Evolutionary conservation across 1,284 basidiomycete genomes (phyloP).

Genomic region (Leccinum pseudoinsigne): DNA sequence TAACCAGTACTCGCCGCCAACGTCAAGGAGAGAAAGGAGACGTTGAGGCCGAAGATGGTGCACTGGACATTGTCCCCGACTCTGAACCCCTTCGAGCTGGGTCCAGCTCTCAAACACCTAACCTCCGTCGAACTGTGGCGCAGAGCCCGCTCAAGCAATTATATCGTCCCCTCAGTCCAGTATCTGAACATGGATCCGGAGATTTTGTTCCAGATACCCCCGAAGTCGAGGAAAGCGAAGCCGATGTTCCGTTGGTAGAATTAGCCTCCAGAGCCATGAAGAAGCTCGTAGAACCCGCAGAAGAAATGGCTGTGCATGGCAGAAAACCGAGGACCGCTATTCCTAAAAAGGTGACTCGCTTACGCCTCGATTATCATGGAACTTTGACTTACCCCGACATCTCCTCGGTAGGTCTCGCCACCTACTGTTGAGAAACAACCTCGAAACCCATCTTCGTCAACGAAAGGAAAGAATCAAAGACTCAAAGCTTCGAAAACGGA

Average conservation of each 20-base stretch:
- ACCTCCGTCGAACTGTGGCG: slow-evolving; percentile 3
- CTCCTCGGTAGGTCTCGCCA: slow-evolving; percentile 4
- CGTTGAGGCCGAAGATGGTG: slow-evolving; percentile 23
- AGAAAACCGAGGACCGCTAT: slow-evolving; percentile 9
- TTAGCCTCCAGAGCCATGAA: slow-evolving; percentile 13
- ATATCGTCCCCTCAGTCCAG: slow-evolving; percentile 27
- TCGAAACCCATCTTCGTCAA: slow-evolving; percentile 11
- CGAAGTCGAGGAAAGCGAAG: slow-evolving; percentile 33
- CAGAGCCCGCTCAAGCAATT: slow-evolving; percentile 19
- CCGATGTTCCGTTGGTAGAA: slow-evolving; percentile 42
- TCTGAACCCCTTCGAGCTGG: slow-evolving; percentile 46
- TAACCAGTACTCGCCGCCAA: slow-evolving; percentile 1
- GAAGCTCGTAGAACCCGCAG: slow-evolving; percentile 12
- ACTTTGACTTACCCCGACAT: slow-evolving; percentile 11
- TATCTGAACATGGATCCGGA: slow-evolving; percentile 24
- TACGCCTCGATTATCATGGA: not conserved
- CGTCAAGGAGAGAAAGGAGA: not conserved
- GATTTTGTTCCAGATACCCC: slow-evolving; percentile 35
- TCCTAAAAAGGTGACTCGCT: slow-evolving; percentile 22
- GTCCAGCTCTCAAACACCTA: slow-evolving; percentile 6
- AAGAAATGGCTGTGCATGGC: slow-evolving; percentile 6
- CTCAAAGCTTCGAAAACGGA: slow-evolving; percentile 20
- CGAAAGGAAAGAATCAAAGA: slow-evolving; percentile 14
- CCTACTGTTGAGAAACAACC: slow-evolving; percentile 7
- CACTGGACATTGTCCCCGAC: slow-evolving; percentile 53